Evolutionary conservation across 331 rosid species (phyloP).

Genomic region (Rosa hybrid): DNA sequence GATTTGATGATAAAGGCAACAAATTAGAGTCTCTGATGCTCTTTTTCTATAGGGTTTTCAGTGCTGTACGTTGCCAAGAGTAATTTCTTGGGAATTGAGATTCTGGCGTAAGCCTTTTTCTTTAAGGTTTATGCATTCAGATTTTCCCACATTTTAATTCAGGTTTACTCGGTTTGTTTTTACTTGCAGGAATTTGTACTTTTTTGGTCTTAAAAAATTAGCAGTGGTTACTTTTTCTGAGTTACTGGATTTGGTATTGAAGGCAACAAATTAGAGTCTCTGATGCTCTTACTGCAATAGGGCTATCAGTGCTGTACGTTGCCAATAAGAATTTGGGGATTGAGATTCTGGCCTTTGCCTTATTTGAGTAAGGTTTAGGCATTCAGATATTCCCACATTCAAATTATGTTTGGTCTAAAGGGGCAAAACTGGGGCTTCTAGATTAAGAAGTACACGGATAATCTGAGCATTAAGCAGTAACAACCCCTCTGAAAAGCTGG

Average conservation of each 20-base stretch:
- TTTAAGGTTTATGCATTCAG: conserved; percentile 54
- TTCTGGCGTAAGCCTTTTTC: conserved; percentile 40
- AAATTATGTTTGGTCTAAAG: not conserved
- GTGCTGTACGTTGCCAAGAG: conserved; percentile 96
- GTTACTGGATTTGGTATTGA: not conserved
- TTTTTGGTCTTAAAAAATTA: too few relatives aligned
- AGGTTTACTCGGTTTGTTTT: not conserved
- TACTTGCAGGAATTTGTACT: not conserved
- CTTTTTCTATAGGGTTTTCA: conserved; percentile 46
- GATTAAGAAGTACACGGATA: too few relatives aligned
- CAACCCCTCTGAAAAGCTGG: too few relatives aligned
- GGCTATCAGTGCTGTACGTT: conserved; percentile 81
- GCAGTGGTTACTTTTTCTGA: not conserved
- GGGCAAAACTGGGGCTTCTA: too few relatives aligned
- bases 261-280: conserved; percentile 99
- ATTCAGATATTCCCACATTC: conserved; percentile 58
- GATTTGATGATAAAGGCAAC: conserved; percentile 50
- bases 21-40: conserved; percentile 97
- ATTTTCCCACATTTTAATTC: conserved; percentile 47
- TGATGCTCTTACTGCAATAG: conserved; percentile 55
- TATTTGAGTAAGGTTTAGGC: conserved; percentile 42
- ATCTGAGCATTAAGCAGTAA: too few relatives aligned
- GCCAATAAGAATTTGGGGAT: conserved; percentile 64
- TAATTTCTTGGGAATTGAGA: conserved; percentile 47
- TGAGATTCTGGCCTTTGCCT: conserved; percentile 51